phyloP scores from a whole-genome alignment of 148 eudicot genomes.

The Camellia granthamiana region DNA sequence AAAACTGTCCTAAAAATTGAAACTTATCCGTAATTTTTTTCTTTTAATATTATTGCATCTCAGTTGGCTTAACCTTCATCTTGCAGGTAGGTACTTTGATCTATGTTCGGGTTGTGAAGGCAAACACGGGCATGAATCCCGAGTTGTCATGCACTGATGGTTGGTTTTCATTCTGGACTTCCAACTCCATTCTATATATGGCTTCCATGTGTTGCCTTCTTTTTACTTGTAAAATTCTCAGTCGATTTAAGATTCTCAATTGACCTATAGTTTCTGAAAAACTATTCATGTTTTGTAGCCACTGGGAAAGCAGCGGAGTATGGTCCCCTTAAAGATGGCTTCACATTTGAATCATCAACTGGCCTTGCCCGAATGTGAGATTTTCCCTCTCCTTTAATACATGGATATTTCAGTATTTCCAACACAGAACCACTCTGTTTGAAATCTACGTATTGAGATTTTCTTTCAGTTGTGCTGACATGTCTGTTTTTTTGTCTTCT shows the following conservation, averaged over 20 bases:
- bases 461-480: background rate
- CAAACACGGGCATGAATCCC: slow-evolving; percentile 90
- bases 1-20: slow-evolving; percentile 1
- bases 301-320: slow-evolving; percentile 86
- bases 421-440: background rate
- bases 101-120: slow-evolving; percentile 84
- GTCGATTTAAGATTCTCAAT: slow-evolving; percentile 4
- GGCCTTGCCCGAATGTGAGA: slow-evolving; percentile 89
- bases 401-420: background rate
- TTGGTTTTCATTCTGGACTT: slow-evolving; percentile 29
- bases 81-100: slow-evolving; percentile 82
- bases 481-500: slow-evolving; percentile 5
- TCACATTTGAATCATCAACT: slow-evolving; percentile 84
- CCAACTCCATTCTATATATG: background rate
- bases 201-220: background rate
- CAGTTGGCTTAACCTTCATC: slow-evolving; percentile 12
- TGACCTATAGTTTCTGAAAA: slow-evolving; percentile 13
- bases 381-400: slow-evolving; percentile 12
- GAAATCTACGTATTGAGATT: background rate
- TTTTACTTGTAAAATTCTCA: background rate
- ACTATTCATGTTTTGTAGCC: slow-evolving; percentile 36
- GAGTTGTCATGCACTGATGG: slow-evolving; percentile 96
- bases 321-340: slow-evolving; percentile 90
- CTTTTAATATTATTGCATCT: background rate
- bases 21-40: background rate